Base-by-base conservation (phyloP, 306 rosid species). In the Cercis canadensis region DNA sequence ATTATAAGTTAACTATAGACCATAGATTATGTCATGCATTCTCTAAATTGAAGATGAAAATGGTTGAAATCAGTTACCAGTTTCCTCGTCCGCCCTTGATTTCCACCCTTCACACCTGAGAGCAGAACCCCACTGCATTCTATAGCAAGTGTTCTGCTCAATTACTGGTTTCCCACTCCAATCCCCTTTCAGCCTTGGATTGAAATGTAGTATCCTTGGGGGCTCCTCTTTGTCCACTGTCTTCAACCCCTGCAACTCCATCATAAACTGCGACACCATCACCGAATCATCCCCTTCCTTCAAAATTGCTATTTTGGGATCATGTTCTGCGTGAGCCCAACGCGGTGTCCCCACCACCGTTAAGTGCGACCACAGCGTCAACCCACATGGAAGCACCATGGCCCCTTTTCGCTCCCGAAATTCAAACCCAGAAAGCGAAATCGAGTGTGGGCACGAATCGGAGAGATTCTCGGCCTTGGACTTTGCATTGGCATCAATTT, bases 101-200 rank as follows among this genome's bases (percentile, higher is more conserved):
- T 73, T 79, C 99, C 99, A 87, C 6, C 99, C 97, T 56, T 91
- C 96, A 36, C 99, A 94, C 66, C 99, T 82, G 16, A 87, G 77
- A 11, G 97, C 85, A 57, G 89, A 33, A 45, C 96, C 96, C 99
- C 96, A 94, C 66, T 91, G 99, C 99, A 88, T 91, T 83, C 96
- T 78, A 57, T 89, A 94, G 75, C 97, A 94, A 4, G 97, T 91
- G 75, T 94, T 94, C 81, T 86, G 90, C 67, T 94, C 97, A 57
- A 94, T 89, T 33, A 91, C 96, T 0, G 99, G 97, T 63, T 65
- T 89, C 37, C 87, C 86, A 72, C 99, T 94, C 99, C 96, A 91
- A 76, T 94, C 97, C 75, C 97, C 99, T 65, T 83, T 88, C 82
- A 94, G 46, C 84, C 99, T 90, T 34, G 99, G 99, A 75, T 94